Evolutionary conservation across 2,329 filamentous ascomycete species (phyloP), one percentile per base, ranked within the genome.

Genomic region (Fusarium nisikadoi): DNA sequence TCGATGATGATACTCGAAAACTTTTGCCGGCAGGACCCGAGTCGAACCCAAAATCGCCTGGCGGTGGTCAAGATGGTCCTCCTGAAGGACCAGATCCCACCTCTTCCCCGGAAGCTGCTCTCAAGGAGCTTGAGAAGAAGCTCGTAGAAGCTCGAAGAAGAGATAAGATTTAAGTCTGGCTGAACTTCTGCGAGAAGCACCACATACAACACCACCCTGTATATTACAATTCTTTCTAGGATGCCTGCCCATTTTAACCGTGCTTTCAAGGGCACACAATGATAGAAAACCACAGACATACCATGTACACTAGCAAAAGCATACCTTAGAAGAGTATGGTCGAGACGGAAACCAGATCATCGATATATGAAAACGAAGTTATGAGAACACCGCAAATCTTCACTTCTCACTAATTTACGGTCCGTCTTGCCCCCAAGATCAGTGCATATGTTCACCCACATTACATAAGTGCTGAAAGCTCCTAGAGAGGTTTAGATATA

Each of bases 281-380:
- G 53, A 58, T 53, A 56, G 27, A 45, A 27, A 33, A 33, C 56
- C 27, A 29, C 43, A 31, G n/a, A 31, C n/a, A 53, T 39, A 27
- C 29, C 42, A 58, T 76, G 62, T 75, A 75, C 53, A 70, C 42
- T 67, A 75, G 49, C 50, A 54, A 62, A 56, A 58, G 43, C 38
- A 47, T 13, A 59, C 58, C 35, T 49, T 43, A 25, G 17, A 45
- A 23, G 10, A 19, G 23, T 13, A 39, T 25, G 35, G 56, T 36
- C 43, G 23, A 25, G 25, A 43, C 20, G 17, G 25, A 52, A 27
- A 12, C 33, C 17, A 25, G 13, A 25, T 17, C 19, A 52, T 19
- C 31, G 25, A 68, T 41, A 23, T 42, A 42, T n/a, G 17, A 41
- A 38, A 54, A 41, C 9, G 27, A 63, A 57, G 9, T 14, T 38